A percentile compares a stretch with the other conserved stretches of the same genome.
Conservation (phyloP, 495 filamentous ascomycete genomes). For the Lophium mytilinum region DNA sequence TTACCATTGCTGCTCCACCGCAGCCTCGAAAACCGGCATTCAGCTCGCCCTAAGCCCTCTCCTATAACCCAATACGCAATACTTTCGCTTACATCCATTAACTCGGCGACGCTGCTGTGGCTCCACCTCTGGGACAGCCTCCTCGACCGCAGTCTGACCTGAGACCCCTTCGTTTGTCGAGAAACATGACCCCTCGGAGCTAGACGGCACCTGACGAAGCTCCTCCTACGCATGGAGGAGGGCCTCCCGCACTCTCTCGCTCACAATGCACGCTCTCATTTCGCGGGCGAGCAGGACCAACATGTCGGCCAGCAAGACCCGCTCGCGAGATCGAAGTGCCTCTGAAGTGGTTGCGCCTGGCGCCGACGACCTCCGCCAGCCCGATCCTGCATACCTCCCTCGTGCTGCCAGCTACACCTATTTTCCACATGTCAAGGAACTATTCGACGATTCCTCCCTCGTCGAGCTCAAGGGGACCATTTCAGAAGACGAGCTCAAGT, state of each 20-base stretch:
- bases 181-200: not conserved
- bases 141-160: not conserved
- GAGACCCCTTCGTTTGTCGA: not conserved
- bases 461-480: constrained; percentile 21
- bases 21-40: not conserved
- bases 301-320: constrained; percentile 3
- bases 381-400: constrained; percentile 9
- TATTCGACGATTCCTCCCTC: constrained; percentile 19
- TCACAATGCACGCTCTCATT: constrained; percentile 15
- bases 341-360: constrained; percentile 12
- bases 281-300: constrained; percentile 10
- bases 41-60: not conserved
- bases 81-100: not conserved
- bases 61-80: not conserved
- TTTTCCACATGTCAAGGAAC: constrained; percentile 22
- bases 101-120: not conserved
- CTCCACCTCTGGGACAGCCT: not conserved
- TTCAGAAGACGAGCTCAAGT: constrained; percentile 22
- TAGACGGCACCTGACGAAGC: not conserved
- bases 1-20: not conserved
- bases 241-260: not conserved
- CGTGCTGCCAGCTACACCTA: constrained; percentile 28
- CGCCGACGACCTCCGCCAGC: not conserved
- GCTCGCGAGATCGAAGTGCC: constrained; percentile 9
- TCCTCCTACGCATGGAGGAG: not conserved